A percentile compares a stretch with the other conserved stretches of the same genome.
Evolutionary conservation across 306 rosid species (phyloP).

Genomic region (Castanea mollissima): DNA sequence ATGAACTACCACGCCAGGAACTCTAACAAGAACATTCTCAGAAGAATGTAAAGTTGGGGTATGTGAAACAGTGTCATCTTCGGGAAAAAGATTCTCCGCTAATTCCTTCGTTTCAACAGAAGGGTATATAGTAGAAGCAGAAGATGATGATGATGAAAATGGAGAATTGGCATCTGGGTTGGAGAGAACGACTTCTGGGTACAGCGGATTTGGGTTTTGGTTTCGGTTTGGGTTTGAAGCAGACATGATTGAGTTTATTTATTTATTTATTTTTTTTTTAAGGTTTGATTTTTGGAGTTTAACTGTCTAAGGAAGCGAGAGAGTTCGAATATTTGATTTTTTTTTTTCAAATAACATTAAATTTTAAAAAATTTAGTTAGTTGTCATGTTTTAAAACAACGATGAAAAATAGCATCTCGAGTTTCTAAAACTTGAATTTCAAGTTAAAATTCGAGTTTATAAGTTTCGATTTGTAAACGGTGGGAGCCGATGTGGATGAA

Average conservation of each 20-base stretch:
- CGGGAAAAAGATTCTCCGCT: constrained; percentile 47
- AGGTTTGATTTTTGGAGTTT: neutral
- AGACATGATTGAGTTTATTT: neutral
- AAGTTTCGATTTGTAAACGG: no score
- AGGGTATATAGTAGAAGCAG: constrained; percentile 41
- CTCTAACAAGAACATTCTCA: constrained; percentile 48
- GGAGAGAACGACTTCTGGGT: constrained; percentile 45
- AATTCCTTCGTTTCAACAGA: constrained; percentile 28
- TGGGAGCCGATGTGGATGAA: no score
- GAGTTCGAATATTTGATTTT: no score
- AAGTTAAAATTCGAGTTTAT: no score
- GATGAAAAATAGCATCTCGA: no score
- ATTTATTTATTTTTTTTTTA: no score
- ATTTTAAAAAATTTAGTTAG: no score
- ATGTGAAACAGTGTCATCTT: constrained; percentile 30
- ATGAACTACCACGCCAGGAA: constrained; percentile 68
- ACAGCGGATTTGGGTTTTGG: constrained; percentile 27
- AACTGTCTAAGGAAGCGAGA: neutral
- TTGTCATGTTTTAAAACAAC: no score
- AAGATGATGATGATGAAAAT: constrained; percentile 24
- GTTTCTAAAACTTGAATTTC: no score
- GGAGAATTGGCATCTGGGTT: constrained; percentile 47
- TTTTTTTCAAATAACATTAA: no score
- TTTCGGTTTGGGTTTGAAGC: constrained; percentile 10
- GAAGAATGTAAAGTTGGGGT: constrained; percentile 16